Base-by-base conservation (phyloP, 2,329 filamentous ascomycete species). In the Diaporthe citri region DNA sequence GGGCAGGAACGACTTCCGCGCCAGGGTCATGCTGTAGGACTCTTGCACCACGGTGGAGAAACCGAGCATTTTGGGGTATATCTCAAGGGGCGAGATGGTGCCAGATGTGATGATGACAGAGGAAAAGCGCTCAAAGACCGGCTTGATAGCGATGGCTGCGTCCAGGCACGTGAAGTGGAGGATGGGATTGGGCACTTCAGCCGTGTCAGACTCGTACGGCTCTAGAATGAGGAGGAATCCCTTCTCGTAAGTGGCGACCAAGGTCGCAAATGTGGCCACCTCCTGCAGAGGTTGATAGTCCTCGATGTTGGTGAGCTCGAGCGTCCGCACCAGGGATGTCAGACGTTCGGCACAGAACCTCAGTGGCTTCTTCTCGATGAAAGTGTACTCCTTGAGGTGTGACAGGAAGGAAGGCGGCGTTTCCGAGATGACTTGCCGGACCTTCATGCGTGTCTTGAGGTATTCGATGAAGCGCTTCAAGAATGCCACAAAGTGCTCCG, bases 101-200 rank as follows among this genome's bases (percentile, higher is more conserved):
- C 97, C 97, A 0, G 97, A 98, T 0, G 97, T 99, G 82, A 99
- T 98, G 81, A 99, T 97, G 78, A 99, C 97, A 1, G 97, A 98
- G 83, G 95, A 96, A 83, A 99, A 99, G 70, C 97, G 93, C 75
- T 99, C 96, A 81, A 99, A 98, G 7, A 99, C 96, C 0, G 97
- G 97, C 77, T 97, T 97, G 81, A 99, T 99, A 56, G 97, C 97
- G 78, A 99, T 99, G 0, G 97, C 97, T 5, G 97, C 97, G 83
- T 99, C 97, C 31, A 99, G 89, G 80, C 97, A 99, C 3, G 96
- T 97, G 82, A 99, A 97, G 82, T 99, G 97, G 17, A 99, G 88
- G n/a, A 98, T 92, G 0, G 97, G 97, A 78, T 99, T 99, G 0
- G 97, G 95, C 0, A 99, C 96, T 71, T 97, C 97, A 36, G 97